Conservation (phyloP, 208 protist genomes). For the Acanthamoeba sp. region DNA sequence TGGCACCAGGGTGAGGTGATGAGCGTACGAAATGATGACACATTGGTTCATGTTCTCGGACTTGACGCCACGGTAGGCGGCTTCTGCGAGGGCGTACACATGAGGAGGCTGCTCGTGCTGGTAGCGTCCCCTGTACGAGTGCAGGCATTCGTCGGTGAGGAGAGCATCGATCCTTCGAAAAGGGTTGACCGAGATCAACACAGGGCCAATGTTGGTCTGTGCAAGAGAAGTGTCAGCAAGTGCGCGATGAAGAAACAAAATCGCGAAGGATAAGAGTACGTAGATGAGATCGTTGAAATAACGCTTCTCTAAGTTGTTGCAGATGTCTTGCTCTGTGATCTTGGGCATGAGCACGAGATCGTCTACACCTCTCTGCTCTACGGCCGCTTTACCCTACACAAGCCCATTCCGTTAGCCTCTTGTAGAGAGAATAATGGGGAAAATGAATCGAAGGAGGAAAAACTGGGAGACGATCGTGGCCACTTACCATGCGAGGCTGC, state of each 20-base stretch:
- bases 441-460: not conserved
- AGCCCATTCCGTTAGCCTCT: not conserved
- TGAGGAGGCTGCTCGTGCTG: constrained; percentile 92
- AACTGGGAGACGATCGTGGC: not conserved
- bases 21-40: constrained; percentile 93
- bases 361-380: constrained; percentile 89
- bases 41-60: constrained; percentile 91
- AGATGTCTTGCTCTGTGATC: constrained; percentile 93
- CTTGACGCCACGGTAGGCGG: constrained; percentile 94
- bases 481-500: constrained; percentile 66
- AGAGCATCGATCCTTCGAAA: constrained; percentile 77
- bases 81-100: constrained; percentile 95
- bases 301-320: constrained; percentile 91
- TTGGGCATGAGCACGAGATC: constrained; percentile 95
- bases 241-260: constrained; percentile 73
- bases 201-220: constrained; percentile 93
- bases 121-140: constrained; percentile 84
- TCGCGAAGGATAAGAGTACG: constrained; percentile 59
- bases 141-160: constrained; percentile 89
- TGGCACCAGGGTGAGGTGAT: not conserved
- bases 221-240: constrained; percentile 91
- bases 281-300: constrained; percentile 86
- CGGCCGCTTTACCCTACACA: constrained; percentile 52
- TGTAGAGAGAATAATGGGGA: not conserved
- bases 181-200: constrained; percentile 96